Percentiles rank a stretch among this genome's conserved stretches.
These are phyloP conservation scores for Eurotiales sp. DNA, from an alignment of 2,329 filamentous ascomycete species.

Conservation along the genomic window DNA sequence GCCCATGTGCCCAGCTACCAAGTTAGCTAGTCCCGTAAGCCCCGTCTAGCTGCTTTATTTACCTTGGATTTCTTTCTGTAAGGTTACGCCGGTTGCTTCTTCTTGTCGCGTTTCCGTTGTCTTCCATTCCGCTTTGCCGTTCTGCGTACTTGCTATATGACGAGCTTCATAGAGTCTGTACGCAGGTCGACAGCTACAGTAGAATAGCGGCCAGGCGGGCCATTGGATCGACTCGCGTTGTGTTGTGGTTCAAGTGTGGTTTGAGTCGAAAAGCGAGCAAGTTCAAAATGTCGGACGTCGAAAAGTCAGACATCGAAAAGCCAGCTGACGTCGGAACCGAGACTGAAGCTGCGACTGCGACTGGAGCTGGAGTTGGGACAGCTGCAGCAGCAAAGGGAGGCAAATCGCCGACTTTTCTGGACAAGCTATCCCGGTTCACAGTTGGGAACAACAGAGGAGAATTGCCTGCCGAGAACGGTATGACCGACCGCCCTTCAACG, in stretches of 20 bases:
- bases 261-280: background rate
- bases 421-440: slow-evolving; percentile 15
- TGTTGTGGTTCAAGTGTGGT: background rate
- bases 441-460: slow-evolving; percentile 10
- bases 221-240: slow-evolving; percentile 1
- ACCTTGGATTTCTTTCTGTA: slow-evolving; percentile 9
- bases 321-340: slow-evolving; percentile 3
- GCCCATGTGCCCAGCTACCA: slow-evolving; percentile 7
- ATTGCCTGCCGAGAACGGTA: slow-evolving; percentile 12
- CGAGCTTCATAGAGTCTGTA: slow-evolving; percentile 4
- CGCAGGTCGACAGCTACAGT: background rate
- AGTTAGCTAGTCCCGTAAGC: slow-evolving; percentile 4
- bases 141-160: slow-evolving; percentile 11
- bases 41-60: slow-evolving; percentile 9
- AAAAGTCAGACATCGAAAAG: slow-evolving; percentile 12
- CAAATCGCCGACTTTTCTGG: slow-evolving; percentile 11
- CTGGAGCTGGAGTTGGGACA: background rate
- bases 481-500: background rate
- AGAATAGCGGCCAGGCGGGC: background rate
- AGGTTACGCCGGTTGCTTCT: slow-evolving; percentile 3
- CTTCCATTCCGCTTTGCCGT: background rate
- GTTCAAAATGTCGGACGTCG: slow-evolving; percentile 11
- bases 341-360: background rate
- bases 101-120: slow-evolving; percentile 1
- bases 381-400: background rate